phyloP scores from a whole-genome alignment of 1,139 yeast species.

The Saccharomycopsis phalli region DNA sequence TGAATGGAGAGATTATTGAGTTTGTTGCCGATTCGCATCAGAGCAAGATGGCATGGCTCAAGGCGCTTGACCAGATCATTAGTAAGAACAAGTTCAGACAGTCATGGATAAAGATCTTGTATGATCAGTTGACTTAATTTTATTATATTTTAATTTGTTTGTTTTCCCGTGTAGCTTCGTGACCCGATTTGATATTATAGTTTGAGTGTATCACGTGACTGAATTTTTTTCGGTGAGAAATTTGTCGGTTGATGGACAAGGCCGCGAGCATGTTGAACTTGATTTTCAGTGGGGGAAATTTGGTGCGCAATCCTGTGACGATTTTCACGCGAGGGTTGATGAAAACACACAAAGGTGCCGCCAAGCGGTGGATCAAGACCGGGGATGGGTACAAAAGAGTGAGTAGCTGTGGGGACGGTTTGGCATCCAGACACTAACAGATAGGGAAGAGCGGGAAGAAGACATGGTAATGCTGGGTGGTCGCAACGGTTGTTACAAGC shows the following conservation, averaged over 20 bases:
- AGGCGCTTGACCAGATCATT: conserved; percentile 42
- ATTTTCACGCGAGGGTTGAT: conserved; percentile 38
- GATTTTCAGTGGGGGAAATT: no score
- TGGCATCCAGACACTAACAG: conserved; percentile 32
- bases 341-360: conserved; percentile 70
- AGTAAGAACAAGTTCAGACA: conserved; percentile 45
- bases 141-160: no score
- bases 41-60: conserved; percentile 53
- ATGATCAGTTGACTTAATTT: conserved; percentile 17
- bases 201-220: no score
- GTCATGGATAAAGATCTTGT: conserved; percentile 53
- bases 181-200: no score
- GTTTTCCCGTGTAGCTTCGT: no score
- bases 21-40: conserved; percentile 55
- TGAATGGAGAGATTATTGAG: conserved; percentile 61
- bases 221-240: no score
- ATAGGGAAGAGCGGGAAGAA: conserved; percentile 75
- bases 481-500: conserved; percentile 23
- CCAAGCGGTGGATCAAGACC: conserved; percentile 76
- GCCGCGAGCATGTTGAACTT: no score
- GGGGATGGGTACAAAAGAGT: conserved; percentile 44
- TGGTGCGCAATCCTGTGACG: conserved; percentile 20
- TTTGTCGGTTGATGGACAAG: no score
- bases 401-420: conserved; percentile 19
- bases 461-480: conserved; percentile 92